Evolutionary conservation across 2,329 filamentous ascomycete species (phyloP), one percentile per base, ranked within the genome.

Genomic region (Cladosporium colombiae): DNA sequence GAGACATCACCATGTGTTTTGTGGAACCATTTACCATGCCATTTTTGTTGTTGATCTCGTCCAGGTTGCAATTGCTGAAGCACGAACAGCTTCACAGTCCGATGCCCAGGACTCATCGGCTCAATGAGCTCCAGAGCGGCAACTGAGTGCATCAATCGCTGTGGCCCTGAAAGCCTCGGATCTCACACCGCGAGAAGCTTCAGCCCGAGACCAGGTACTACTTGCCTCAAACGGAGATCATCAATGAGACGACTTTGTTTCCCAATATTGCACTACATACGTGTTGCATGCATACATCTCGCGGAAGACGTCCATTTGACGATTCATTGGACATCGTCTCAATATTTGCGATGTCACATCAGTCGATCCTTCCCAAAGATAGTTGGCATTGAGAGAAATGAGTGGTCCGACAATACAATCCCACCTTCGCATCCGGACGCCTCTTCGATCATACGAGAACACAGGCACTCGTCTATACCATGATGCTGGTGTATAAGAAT

Each of bases 261-360:
- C 33, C 11, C 61, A 63, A 63, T 63, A 63, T 63, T 44, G 61
- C 50, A 56, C 50, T 46, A 50, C 61, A 56, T 55, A 23, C 25
- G 23, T 29, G n/a, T 27, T 46, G 23, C 31, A 35, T 40, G 37
- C 61, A 63, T 56, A 25, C 37, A 29, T 16, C 21, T 55, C 31
- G 52, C 29, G 10, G 10, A 13, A 46, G 40, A n/a, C 40, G n/a
- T 46, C n/a, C 7, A 21, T 46, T 33, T n/a, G 18, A 33, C 16
- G n/a, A 31, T n/a, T 33, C 52, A 55, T 55, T 55, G 52, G 52
- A 33, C 52, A 11, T 21, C 8, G 31, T 18, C 40, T 55, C 23
- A 14, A 21, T 13, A 29, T 53, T 14, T 33, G 44, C n/a, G 23
- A 31, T 35, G 33, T 40, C 60, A 55, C 49, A 62, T 62, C 46